These are phyloP conservation scores for Fusarium siculi DNA, from an alignment of 2,329 filamentous ascomycete genomes.

Conservation along the genomic window DNA sequence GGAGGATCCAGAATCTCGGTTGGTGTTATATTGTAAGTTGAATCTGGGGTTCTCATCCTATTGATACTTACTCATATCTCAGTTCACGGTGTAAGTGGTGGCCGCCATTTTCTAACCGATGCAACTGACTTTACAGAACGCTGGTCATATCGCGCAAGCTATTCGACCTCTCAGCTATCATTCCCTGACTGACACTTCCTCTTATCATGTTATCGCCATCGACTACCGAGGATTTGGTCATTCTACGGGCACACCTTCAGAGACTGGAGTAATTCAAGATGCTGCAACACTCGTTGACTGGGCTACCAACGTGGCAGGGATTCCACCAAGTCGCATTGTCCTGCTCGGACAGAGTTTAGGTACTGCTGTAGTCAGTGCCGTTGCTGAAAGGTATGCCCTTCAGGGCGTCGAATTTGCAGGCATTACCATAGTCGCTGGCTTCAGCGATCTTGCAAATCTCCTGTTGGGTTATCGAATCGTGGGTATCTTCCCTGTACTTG, in stretches of 20 bases:
- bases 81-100: slow-evolving; percentile 71
- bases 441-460: slow-evolving; percentile 78
- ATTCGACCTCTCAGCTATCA: slow-evolving; percentile 82
- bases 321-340: slow-evolving; percentile 78
- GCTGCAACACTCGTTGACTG: slow-evolving; percentile 79
- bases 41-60: neutral
- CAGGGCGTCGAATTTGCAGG: slow-evolving; percentile 77
- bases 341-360: slow-evolving; percentile 89
- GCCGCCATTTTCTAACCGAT: neutral
- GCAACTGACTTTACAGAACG: slow-evolving; percentile 68
- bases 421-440: slow-evolving; percentile 81
- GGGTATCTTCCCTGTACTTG: slow-evolving; percentile 83
- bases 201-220: slow-evolving; percentile 84
- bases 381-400: slow-evolving; percentile 75
- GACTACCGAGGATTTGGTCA: slow-evolving; percentile 91
- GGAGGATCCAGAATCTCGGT: slow-evolving; percentile 69
- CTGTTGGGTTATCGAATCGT: slow-evolving; percentile 81
- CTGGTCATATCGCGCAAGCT: slow-evolving; percentile 84
- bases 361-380: slow-evolving; percentile 82
- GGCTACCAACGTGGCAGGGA: slow-evolving; percentile 69
- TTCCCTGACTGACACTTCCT: slow-evolving; percentile 76
- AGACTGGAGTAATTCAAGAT: slow-evolving; percentile 84
- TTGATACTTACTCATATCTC: slow-evolving; percentile 22
- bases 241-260: slow-evolving; percentile 82
- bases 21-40: slow-evolving; percentile 71